Percentiles rank a stretch among this genome's conserved stretches.
Conservation (phyloP, 805 yeast species). For the Cyberlindnera bimundalis region DNA sequence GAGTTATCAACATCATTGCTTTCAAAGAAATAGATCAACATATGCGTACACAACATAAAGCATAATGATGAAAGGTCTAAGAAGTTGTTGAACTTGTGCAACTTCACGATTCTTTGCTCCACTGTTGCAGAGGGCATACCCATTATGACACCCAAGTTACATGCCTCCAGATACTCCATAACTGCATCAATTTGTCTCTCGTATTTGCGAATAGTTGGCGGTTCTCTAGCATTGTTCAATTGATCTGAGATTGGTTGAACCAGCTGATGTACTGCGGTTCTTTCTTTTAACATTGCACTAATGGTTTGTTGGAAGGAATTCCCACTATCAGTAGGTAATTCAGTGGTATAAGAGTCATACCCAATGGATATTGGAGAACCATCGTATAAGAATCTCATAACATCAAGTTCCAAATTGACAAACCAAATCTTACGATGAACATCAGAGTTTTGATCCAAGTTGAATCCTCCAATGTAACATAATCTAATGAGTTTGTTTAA, state of each 20-base stretch:
- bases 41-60: constrained; percentile 4
- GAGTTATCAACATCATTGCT: constrained; percentile 7
- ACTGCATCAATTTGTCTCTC: constrained; percentile 6
- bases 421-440: constrained; percentile 12
- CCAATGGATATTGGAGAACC: constrained; percentile 16
- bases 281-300: constrained; percentile 5
- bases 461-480: constrained; percentile 2
- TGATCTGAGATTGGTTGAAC: constrained; percentile 6
- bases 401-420: constrained; percentile 12
- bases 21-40: constrained; percentile 6
- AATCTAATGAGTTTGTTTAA: constrained; percentile 3
- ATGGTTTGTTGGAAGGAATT: constrained; percentile 2
- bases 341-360: constrained; percentile 9
- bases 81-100: constrained; percentile 11
- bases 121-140: constrained; percentile 6
- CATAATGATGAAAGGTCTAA: constrained; percentile 6
- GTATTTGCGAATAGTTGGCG: constrained; percentile 8
- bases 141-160: constrained; percentile 8
- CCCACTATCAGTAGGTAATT: constrained; percentile 3
- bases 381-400: constrained; percentile 17
- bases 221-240: constrained; percentile 5
- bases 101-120: constrained; percentile 2
- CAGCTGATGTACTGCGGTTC: constrained; percentile 6
- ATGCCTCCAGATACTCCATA: constrained; percentile 7
- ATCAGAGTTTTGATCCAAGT: constrained; percentile 1